phyloP scores from a whole-genome alignment of 176 grass and related monocot genomes.

The Tuctoria greenei region DNA sequence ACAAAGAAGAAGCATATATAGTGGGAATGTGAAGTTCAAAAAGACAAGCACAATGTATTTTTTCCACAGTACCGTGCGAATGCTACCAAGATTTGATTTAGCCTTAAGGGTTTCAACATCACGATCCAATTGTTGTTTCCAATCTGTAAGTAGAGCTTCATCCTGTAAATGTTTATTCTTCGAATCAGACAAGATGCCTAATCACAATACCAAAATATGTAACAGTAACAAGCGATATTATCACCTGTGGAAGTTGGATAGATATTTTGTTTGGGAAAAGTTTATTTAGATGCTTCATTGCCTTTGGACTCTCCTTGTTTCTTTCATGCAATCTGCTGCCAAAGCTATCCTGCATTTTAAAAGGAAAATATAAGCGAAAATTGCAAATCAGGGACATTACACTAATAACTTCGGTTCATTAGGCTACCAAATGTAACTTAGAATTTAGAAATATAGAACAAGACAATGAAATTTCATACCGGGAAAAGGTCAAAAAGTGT shows the following conservation, averaged over 20 bases:
- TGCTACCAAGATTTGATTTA: slow-evolving; percentile 83
- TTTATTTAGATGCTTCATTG: slow-evolving; percentile 90
- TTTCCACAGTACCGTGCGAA: slow-evolving; percentile 55
- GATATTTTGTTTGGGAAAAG: slow-evolving; percentile 98
- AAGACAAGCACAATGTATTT: not conserved
- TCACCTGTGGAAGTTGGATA: slow-evolving; percentile 91
- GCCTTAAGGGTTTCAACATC: slow-evolving; percentile 99
- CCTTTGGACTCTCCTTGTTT: slow-evolving; percentile 94
- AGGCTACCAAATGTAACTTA: slow-evolving; percentile 28
- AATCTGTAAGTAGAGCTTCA: slow-evolving; percentile 81
- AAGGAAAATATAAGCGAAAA: slow-evolving; percentile 22
- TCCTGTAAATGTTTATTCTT: slow-evolving; percentile 56
- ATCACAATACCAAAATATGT: not conserved
- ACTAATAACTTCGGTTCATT: slow-evolving; percentile 13
- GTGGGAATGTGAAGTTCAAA: not conserved
- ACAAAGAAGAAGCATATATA: not conserved
- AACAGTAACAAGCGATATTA: slow-evolving; percentile 22
- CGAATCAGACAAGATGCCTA: slow-evolving; percentile 36
- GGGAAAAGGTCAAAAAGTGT: slow-evolving; percentile 97
- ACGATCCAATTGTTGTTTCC: slow-evolving; percentile 98
- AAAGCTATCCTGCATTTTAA: slow-evolving; percentile 80
- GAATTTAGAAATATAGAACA: slow-evolving; percentile 22
- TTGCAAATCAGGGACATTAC: slow-evolving; percentile 5
- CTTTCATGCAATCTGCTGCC: slow-evolving; percentile 84
- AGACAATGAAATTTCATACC: slow-evolving; percentile 42